Base-by-base conservation (phyloP, 2,329 filamentous ascomycete genomes). In the Ophidiomyces ophidiicola region DNA sequence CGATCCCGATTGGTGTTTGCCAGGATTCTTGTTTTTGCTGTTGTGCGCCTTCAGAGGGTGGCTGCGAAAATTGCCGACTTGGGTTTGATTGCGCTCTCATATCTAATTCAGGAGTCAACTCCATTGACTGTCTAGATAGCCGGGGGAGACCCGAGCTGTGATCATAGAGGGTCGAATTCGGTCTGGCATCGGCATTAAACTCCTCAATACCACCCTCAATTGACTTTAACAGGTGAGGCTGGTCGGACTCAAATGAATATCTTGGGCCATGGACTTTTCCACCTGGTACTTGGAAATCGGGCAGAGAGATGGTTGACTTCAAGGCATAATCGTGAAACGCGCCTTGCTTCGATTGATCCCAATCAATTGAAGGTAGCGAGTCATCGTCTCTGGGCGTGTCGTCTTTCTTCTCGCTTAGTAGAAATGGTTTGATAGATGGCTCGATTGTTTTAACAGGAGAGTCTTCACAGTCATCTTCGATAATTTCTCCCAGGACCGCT, bases 321-420 rank as follows among this genome's bases (percentile, higher is more conserved):
- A 18, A 37, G 28, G n/a, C 36, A 20, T 36, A 24, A 20, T 32
- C 34, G 31, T 38, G 21, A 32, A 36, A 24, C 20, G 31, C 42
- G 31, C 25, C 31, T 37, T 44, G 23, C 19, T 44, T 40, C 6
- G 32, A 20, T 36, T 55, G 50, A 12, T 52, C 55, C 58, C 58
- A 61, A 38, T 60, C 57, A 48, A 62, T 61, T 21, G 49, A 40
- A 39, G 59, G 59, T 53, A 55, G 60, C 31, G 48, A 50, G 15
- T 60, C 56, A n/a, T 59, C 54, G 12, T 53, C 50, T 26, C 48
- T 39, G 10, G 21, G 14, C 6, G n/a, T 17, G 3, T 21, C 21
- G 20, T 33, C 37, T 31, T 33, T 39, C n/a, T n/a, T n/a, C n/a
- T n/a, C n/a, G n/a, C n/a, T n/a, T n/a, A n/a, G n/a, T n/a, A n/a